phyloP scores from a whole-genome alignment of 257 asterid genomes.

The Capsicum chinense region DNA sequence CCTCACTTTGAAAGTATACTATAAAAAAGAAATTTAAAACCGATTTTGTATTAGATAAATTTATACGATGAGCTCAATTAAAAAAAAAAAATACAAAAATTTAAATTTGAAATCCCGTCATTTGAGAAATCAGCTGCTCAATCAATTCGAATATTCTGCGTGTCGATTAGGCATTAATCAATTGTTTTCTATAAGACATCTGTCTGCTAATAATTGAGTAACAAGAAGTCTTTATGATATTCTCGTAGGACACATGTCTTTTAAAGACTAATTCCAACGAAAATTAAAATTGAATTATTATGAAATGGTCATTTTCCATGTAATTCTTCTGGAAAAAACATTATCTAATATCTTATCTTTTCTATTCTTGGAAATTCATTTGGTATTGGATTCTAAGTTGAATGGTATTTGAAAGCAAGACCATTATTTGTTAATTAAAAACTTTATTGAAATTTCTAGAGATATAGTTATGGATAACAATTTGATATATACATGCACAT shows the following conservation, averaged over 20 bases:
- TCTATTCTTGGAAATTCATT: not conserved
- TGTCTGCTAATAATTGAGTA: not conserved
- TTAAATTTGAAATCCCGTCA: too few relatives aligned
- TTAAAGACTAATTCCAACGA: not conserved
- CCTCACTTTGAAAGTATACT: too few relatives aligned
- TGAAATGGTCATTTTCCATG: not conserved
- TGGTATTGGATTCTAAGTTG: not conserved
- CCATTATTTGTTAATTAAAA: too few relatives aligned
- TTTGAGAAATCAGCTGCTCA: not conserved
- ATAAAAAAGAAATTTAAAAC: too few relatives aligned
- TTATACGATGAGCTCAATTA: too few relatives aligned
- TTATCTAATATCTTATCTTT: conserved; percentile 1
- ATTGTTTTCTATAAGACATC: not conserved
- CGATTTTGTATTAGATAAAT: too few relatives aligned
- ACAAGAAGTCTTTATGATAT: not conserved
- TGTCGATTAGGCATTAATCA: not conserved
- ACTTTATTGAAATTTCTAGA: not conserved
- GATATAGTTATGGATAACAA: not conserved
- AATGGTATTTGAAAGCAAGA: not conserved
- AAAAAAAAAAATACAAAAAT: too few relatives aligned
- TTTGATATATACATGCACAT: not conserved
- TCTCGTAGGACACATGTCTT: not conserved
- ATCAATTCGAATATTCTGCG: not conserved
- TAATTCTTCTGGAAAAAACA: not conserved
- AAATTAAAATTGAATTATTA: not conserved